These are phyloP conservation scores for Yamadazyma epiphylla DNA, from an alignment of 1,139 yeast genomes.

Conservation along the genomic window DNA sequence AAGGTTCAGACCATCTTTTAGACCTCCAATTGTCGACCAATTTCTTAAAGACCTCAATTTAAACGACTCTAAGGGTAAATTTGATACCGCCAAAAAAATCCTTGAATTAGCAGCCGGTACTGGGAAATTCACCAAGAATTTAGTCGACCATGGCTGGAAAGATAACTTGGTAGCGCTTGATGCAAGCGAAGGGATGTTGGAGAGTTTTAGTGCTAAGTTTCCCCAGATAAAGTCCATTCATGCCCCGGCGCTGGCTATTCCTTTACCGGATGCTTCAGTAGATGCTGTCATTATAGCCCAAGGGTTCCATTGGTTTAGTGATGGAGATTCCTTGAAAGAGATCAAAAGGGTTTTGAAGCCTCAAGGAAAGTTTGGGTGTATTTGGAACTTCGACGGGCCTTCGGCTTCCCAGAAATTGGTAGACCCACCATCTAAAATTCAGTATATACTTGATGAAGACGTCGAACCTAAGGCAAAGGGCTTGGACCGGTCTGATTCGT, in stretches of 20 bases:
- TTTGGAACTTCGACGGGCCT: conserved; percentile 60
- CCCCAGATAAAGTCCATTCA: conserved; percentile 38
- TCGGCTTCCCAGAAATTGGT: conserved; percentile 11
- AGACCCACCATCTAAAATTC: conserved; percentile 6
- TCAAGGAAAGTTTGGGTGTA: conserved; percentile 47
- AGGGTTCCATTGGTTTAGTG: conserved; percentile 70
- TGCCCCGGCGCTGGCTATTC: conserved; percentile 50
- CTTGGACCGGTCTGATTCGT: conserved; percentile 3
- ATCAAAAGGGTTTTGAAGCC: conserved; percentile 49
- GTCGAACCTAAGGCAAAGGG: conserved; percentile 2
- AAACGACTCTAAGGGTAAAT: conserved; percentile 10
- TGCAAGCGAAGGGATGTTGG: conserved; percentile 60
- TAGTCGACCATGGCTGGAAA: conserved; percentile 40
- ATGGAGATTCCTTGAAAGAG: conserved; percentile 45
- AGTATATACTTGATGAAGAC: conserved; percentile 11
- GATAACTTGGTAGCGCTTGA: conserved; percentile 46
- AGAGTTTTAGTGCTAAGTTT: conserved; percentile 42
- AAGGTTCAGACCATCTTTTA: conserved; percentile 52
- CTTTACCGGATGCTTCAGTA: conserved; percentile 39
- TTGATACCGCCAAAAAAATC: conserved; percentile 24
- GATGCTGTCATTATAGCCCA: conserved; percentile 61
- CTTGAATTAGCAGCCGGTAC: conserved; percentile 65
- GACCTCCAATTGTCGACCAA: conserved; percentile 43
- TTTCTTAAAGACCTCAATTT: conserved; percentile 38
- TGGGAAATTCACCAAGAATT: conserved; percentile 56